Evolutionary conservation across 2,329 filamentous ascomycete species (phyloP).

Genomic region (Raffaelea deltoideospora): DNA sequence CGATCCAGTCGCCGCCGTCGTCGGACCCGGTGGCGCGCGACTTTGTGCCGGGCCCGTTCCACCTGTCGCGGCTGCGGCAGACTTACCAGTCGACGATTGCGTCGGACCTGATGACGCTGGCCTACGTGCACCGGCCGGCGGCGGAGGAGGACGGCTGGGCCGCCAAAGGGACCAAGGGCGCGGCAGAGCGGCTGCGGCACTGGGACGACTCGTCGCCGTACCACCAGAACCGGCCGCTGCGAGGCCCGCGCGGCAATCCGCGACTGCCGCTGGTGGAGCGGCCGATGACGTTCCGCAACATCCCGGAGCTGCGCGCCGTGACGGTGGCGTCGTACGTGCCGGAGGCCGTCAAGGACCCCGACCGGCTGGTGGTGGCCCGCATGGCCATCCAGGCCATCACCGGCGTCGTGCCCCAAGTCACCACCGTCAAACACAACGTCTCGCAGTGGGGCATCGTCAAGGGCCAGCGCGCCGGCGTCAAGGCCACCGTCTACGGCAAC

Average conservation of each 20-base stretch:
- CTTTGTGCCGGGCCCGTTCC: slow-evolving; percentile 85
- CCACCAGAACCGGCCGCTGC: slow-evolving; percentile 76
- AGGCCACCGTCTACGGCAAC: slow-evolving; percentile 62
- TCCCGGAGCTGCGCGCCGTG: slow-evolving; percentile 68
- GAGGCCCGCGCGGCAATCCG: slow-evolving; percentile 69
- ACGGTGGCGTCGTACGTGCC: slow-evolving; percentile 67
- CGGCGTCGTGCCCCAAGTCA: slow-evolving; percentile 56
- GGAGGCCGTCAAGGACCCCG: slow-evolving; percentile 52
- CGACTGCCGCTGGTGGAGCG: slow-evolving; percentile 57
- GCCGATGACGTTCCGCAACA: slow-evolving; percentile 64
- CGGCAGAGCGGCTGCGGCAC: slow-evolving; percentile 51
- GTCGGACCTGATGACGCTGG: slow-evolving; percentile 73
- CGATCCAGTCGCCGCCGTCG: slow-evolving; percentile 72
- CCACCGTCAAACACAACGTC: slow-evolving; percentile 54
- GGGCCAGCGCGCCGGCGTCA: slow-evolving; percentile 60
- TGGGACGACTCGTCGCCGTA: slow-evolving; percentile 92
- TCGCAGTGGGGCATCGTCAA: slow-evolving; percentile 59
- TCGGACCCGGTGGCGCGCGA: slow-evolving; percentile 79
- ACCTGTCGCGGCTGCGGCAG: slow-evolving; percentile 71
- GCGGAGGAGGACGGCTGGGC: no score
- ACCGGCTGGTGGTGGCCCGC: slow-evolving; percentile 66
- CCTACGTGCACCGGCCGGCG: slow-evolving; percentile 74
- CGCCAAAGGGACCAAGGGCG: slow-evolving; percentile 23
- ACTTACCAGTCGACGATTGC: slow-evolving; percentile 80
- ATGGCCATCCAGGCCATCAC: slow-evolving; percentile 78